Percentiles rank a stretch among this genome's conserved stretches.
Conservation (phyloP, 108 stramenopile species). For the Schizochytrium sp. region DNA sequence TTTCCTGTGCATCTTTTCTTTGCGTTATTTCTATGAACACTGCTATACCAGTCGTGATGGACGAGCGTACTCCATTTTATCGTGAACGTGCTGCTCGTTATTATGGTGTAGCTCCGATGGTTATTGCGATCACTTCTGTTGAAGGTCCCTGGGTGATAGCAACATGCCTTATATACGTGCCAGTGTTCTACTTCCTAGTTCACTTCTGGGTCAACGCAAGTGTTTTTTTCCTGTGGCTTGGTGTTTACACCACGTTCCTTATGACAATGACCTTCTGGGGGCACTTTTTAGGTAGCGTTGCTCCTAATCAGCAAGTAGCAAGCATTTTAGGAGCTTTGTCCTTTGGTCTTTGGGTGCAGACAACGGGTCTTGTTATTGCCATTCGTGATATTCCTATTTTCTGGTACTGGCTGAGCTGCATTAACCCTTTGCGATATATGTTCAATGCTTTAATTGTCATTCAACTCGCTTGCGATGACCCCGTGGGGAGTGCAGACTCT, state of each 20-base stretch:
- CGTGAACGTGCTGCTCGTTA: neutral
- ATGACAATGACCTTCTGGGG: conserved; percentile 43
- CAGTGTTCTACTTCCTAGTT: neutral
- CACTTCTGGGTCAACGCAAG: neutral
- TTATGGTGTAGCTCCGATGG: neutral
- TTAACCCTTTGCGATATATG: conserved; percentile 49
- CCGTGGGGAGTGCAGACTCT: neutral
- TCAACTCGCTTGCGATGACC: conserved; percentile 33
- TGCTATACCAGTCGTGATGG: neutral
- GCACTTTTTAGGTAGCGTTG: neutral
- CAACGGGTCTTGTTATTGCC: conserved; percentile 24
- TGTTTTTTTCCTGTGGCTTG: neutral
- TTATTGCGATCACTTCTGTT: neutral
- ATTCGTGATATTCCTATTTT: conserved; percentile 28
- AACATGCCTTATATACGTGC: neutral
- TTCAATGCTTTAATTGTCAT: neutral
- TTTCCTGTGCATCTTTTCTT: neutral
- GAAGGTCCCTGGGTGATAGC: no score
- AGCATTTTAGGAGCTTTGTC: conserved; percentile 11
- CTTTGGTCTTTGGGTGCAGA: neutral
- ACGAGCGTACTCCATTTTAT: conserved; percentile 10
- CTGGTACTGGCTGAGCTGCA: conserved; percentile 56
- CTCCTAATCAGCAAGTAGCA: conserved; percentile 51
- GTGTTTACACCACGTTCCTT: neutral
- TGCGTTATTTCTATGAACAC: neutral